phyloP scores from a whole-genome alignment of 805 yeast genomes.

The Lipomyces lipofer region DNA sequence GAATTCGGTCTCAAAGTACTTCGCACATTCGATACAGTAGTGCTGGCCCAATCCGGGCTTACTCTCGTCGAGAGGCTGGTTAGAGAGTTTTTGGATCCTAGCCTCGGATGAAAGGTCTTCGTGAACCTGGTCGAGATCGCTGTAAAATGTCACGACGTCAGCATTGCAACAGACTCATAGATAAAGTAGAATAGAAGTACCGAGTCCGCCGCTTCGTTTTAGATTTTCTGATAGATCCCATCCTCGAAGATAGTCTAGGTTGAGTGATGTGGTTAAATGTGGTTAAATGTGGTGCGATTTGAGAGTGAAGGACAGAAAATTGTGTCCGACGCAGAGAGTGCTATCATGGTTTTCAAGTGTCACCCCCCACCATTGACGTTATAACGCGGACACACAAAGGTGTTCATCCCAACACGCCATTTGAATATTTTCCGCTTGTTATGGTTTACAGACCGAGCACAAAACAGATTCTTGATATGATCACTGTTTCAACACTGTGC shows the following conservation, averaged over 20 bases:
- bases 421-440: no score
- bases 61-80: slow-evolving; percentile 55
- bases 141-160: slow-evolving; percentile 41
- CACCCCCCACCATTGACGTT: no score
- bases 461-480: no score
- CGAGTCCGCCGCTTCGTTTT: slow-evolving; percentile 34
- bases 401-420: no score
- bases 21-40: slow-evolving; percentile 93
- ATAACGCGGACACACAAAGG: no score
- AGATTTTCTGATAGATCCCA: slow-evolving; percentile 31
- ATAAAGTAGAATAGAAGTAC: slow-evolving; percentile 11
- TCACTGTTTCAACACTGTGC: no score
- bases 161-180: no score
- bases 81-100: slow-evolving; percentile 62
- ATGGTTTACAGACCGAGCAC: no score
- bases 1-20: slow-evolving; percentile 76
- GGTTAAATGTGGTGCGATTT: neutral
- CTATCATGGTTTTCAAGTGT: no score
- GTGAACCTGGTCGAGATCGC: slow-evolving; percentile 79
- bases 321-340: neutral
- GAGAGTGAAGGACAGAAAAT: neutral
- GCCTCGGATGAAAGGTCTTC: slow-evolving; percentile 68
- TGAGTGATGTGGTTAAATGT: no score
- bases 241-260: neutral
- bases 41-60: slow-evolving; percentile 89